phyloP scores from a whole-genome alignment of 2,329 filamentous ascomycete genomes.

The Apiospora phragmitis region DNA sequence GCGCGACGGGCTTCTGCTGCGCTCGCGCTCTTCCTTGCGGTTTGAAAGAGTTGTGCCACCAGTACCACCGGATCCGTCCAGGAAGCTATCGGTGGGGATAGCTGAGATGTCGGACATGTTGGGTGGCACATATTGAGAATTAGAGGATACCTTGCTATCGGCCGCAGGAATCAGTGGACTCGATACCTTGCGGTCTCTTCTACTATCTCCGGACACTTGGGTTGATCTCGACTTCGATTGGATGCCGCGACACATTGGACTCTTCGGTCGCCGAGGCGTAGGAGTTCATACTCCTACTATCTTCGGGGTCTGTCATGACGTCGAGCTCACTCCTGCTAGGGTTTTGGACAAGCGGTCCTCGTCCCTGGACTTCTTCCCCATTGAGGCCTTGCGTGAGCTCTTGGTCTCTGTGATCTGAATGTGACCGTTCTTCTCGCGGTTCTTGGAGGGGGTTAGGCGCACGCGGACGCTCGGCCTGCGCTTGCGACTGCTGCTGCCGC shows the following conservation, averaged over 20 bases:
- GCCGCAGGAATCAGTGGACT: constrained; percentile 64
- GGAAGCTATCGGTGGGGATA: constrained; percentile 63
- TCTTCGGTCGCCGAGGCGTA: constrained; percentile 79
- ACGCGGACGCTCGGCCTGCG: constrained; percentile 80
- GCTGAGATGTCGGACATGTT: constrained; percentile 84
- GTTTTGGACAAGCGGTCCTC: constrained; percentile 40
- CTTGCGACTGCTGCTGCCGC: constrained; percentile 53
- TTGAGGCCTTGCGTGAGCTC: constrained; percentile 64
- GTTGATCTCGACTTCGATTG: constrained; percentile 88
- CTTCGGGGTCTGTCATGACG: constrained; percentile 52
- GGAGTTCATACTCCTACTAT: constrained; percentile 68
- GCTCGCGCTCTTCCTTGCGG: constrained; percentile 31
- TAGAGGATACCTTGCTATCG: constrained; percentile 55
- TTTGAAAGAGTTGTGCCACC: constrained; percentile 36
- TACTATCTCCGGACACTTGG: constrained; percentile 51
- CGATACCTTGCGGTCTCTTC: constrained; percentile 57
- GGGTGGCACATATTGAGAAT: constrained; percentile 56
- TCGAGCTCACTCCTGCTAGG: constrained; percentile 59
- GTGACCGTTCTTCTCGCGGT: constrained; percentile 65
- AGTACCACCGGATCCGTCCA: constrained; percentile 56
- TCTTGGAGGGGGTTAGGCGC: constrained; percentile 77
- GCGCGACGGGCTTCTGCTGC: constrained; percentile 44
- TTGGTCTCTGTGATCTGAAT: constrained; percentile 85
- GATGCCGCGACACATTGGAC: constrained; percentile 73
- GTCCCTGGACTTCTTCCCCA: constrained; percentile 39